Evolutionary conservation across 2,329 filamentous ascomycete species (phyloP).

Genomic region (Alternaria gansuensis): DNA sequence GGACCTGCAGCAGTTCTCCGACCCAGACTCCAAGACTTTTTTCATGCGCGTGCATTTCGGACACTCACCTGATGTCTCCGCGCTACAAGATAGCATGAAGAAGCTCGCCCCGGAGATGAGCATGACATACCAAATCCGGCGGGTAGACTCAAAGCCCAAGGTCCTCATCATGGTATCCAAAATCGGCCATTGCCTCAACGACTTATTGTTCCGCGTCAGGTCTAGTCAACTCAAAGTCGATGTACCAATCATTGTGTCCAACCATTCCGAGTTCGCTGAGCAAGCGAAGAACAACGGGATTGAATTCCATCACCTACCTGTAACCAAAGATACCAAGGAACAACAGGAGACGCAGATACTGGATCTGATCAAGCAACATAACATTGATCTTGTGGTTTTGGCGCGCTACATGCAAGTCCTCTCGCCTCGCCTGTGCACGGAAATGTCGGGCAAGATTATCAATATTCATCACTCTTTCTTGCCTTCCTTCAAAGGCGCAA

Average conservation of each 20-base stretch:
- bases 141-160: slow-evolving; percentile 73
- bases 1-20: slow-evolving; percentile 85
- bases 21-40: slow-evolving; percentile 76
- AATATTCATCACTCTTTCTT: slow-evolving; percentile 91
- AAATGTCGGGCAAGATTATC: slow-evolving; percentile 87
- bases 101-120: slow-evolving; percentile 69
- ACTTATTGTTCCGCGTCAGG: slow-evolving; percentile 80
- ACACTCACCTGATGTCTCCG: slow-evolving; percentile 59
- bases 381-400: slow-evolving; percentile 80
- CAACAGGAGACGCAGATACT: slow-evolving; percentile 77
- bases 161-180: slow-evolving; percentile 91
- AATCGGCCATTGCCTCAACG: slow-evolving; percentile 86
- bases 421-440: slow-evolving; percentile 74
- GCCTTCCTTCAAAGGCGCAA: slow-evolving; percentile 86
- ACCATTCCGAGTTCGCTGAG: slow-evolving; percentile 76
- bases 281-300: slow-evolving; percentile 78
- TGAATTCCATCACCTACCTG: slow-evolving; percentile 81
- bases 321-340: slow-evolving; percentile 78
- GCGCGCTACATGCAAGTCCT: slow-evolving; percentile 91
- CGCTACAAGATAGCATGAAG: slow-evolving; percentile 65
- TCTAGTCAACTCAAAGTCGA: slow-evolving; percentile 78
- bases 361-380: slow-evolving; percentile 72
- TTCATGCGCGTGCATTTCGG: slow-evolving; percentile 91
- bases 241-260: slow-evolving; percentile 80
- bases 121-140: slow-evolving; percentile 76